Base-by-base conservation (phyloP, 1,139 yeast genomes). In the Yamadazyma oceani region DNA sequence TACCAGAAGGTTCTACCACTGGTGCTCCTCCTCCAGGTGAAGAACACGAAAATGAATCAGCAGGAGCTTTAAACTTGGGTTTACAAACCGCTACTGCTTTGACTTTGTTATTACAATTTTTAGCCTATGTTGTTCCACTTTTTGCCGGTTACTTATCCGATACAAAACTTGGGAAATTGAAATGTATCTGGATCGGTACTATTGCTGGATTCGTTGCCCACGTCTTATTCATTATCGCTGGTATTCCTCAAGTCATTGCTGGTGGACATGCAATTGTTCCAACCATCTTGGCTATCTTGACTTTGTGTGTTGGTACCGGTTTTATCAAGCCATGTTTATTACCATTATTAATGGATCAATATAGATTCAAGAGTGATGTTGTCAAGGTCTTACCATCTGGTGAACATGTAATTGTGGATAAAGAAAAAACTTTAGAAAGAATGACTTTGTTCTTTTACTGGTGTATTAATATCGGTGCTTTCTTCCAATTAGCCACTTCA, bases 401-500 rank as follows among this genome's bases (percentile, higher is more conserved):
- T 36, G 83, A 80, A 53, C 67, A 73, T 32, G 90, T 85, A 24
- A 75, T 87, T 48, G 74, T 83, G 31, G 92, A 85, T 53, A 83
- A 86, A 38, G 75, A 78, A 50, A 69, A 80, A 43, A 80, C 95
- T 11, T 66, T 85, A 43, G 88, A 85, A 64, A 75, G 85, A 58
- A 74, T 87, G 64, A 82, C 88, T 45, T 74, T 85, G 70, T 68
- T 82, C 26, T 87, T 87, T 62, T 87, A 87, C 64, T 73, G 87
- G 76, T 74, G 86, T 54, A 83, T 87, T 58, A 88, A 88, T 58
- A 65, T 85, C 49, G 96, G 96, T 38, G 81, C 94, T 8, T 73
- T 87, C 50, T 75, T 86, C 43, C 83, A 85, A 43, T 72, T 87
- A 46, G 89, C 90, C 31, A 84, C 95, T 17, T 80, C 92, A 5